Percentiles rank a stretch among this genome's conserved stretches.
phyloP scores from a whole-genome alignment of 352 stramenopile species.

The Hyaloperonospora brassicae region DNA sequence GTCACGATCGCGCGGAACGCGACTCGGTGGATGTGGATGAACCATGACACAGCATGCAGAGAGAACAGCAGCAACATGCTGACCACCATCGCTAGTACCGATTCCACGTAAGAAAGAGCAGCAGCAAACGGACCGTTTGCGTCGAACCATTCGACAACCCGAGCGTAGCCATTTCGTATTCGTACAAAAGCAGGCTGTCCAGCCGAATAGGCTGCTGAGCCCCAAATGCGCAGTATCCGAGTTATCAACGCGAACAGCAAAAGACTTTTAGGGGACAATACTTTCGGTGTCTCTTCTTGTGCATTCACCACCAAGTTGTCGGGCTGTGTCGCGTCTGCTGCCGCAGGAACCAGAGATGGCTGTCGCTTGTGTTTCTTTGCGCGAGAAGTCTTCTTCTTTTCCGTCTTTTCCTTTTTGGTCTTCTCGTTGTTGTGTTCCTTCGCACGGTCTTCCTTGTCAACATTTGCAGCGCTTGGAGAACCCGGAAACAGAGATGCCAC shows the following conservation, averaged over 20 bases:
- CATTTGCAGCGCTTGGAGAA: background rate
- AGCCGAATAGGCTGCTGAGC: conserved; percentile 8
- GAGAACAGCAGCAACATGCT: conserved; percentile 62
- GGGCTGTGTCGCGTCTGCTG: conserved; percentile 7
- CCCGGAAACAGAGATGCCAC: background rate
- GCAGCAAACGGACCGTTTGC: conserved; percentile 35
- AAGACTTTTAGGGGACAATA: conserved; percentile 9
- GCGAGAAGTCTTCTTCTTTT: conserved; percentile 41
- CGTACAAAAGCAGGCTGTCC: conserved; percentile 9
- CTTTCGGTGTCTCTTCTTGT: conserved; percentile 17
- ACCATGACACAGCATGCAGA: conserved; percentile 62
- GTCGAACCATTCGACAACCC: conserved; percentile 32
- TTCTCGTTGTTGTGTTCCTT: conserved; percentile 57
- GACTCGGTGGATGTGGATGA: conserved; percentile 71
- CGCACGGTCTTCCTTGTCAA: conserved; percentile 26
- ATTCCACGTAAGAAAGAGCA: conserved; percentile 52
- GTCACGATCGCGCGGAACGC: conserved; percentile 76
- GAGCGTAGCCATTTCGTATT: conserved; percentile 16
- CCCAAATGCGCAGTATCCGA: conserved; percentile 10
- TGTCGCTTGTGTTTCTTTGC: conserved; percentile 57
- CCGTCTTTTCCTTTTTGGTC: conserved; percentile 43
- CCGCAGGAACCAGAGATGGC: conserved; percentile 7
- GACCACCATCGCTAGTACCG: conserved; percentile 54
- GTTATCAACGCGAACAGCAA: conserved; percentile 12
- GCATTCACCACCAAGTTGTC: conserved; percentile 9